Conservation (phyloP, 495 filamentous ascomycete species). For the Tuber umbilicatum region DNA sequence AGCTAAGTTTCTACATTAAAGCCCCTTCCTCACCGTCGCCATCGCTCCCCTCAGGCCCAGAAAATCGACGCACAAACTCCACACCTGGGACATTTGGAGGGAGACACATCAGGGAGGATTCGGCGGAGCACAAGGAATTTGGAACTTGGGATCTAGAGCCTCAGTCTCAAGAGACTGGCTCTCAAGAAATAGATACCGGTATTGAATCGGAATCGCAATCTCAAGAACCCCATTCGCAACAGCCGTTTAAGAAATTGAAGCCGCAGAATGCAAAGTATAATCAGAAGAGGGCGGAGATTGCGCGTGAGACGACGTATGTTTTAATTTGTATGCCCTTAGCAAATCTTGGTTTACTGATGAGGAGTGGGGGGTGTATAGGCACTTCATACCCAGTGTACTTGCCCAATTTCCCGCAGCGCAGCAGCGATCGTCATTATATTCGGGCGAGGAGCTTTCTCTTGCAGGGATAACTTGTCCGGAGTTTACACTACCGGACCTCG, state of each 20-base stretch:
- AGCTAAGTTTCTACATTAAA: constrained; percentile 13
- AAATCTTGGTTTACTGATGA: background rate
- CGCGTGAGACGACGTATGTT: constrained; percentile 27
- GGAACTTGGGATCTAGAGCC: background rate
- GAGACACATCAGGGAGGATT: constrained; percentile 9
- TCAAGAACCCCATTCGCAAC: background rate
- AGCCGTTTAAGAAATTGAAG: constrained; percentile 7
- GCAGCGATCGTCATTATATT: constrained; percentile 9
- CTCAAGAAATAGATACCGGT: background rate
- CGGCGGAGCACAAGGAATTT: constrained; percentile 8
- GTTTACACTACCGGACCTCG: constrained; percentile 12
- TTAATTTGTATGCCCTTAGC: constrained; percentile 1
- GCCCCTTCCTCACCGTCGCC: background rate
- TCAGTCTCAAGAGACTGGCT: background rate
- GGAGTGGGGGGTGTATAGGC: background rate
- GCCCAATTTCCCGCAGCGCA: constrained; percentile 10
- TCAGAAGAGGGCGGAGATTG: constrained; percentile 14
- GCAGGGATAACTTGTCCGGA: constrained; percentile 9
- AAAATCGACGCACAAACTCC: constrained; percentile 4
- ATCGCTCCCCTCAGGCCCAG: background rate
- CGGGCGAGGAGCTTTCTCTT: constrained; percentile 5
- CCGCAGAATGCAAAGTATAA: constrained; percentile 15
- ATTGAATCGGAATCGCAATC: background rate
- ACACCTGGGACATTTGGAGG: background rate
- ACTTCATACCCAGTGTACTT: constrained; percentile 26